Evolutionary conservation across 2,329 filamentous ascomycete species (phyloP).

Genomic region (Paraconiothyrium sp.): DNA sequence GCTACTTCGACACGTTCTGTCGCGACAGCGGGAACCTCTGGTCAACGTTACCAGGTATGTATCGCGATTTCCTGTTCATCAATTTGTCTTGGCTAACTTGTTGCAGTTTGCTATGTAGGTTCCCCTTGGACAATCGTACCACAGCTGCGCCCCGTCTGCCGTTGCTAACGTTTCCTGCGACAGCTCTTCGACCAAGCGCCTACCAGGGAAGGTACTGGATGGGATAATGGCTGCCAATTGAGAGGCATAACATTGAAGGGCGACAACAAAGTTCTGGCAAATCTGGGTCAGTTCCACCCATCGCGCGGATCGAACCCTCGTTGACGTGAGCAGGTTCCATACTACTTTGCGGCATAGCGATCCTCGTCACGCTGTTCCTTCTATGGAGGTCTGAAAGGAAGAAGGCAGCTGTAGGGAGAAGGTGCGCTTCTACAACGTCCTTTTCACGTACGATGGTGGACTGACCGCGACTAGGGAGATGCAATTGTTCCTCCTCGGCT

Average conservation of each 20-base stretch:
- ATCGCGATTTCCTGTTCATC: conserved; percentile 22
- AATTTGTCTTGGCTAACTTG: conserved; percentile 29
- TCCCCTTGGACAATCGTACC: conserved; percentile 21
- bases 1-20: conserved; percentile 58
- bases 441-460: background rate
- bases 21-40: conserved; percentile 56
- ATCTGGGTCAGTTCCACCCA: conserved; percentile 72
- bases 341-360: conserved; percentile 79
- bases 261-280: conserved; percentile 74
- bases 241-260: conserved; percentile 74
- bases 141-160: conserved; percentile 20
- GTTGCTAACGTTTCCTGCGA: conserved; percentile 39
- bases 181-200: conserved; percentile 71
- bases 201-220: conserved; percentile 70
- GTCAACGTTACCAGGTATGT: conserved; percentile 53
- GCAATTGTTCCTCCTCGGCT: conserved; percentile 89
- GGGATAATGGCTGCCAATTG: conserved; percentile 73
- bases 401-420: conserved; percentile 90
- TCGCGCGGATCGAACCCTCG: conserved; percentile 16
- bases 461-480: conserved; percentile 76
- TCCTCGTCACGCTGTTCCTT: conserved; percentile 72
- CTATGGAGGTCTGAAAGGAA: conserved; percentile 86
- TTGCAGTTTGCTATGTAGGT: conserved; percentile 60
- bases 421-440: conserved; percentile 62
- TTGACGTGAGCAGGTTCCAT: conserved; percentile 76